phyloP scores from a whole-genome alignment of 192 early-diverging fungal genomes.

The Phycomyces nitens region DNA sequence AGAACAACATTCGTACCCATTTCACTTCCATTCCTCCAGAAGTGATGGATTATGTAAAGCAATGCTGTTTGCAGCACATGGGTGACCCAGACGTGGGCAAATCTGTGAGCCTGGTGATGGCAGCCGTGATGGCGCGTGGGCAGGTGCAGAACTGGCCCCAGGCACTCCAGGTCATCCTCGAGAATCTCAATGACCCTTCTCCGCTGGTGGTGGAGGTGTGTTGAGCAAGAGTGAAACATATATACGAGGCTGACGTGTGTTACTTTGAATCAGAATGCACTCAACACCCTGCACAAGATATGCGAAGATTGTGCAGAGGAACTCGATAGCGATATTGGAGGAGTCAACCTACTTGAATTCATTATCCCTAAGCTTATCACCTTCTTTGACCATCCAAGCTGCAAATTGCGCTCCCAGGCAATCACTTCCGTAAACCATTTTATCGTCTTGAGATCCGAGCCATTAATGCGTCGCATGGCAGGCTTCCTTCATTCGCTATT shows the following conservation, averaged over 20 bases:
- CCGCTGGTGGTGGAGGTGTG: constrained; percentile 74
- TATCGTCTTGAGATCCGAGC: constrained; percentile 71
- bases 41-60: constrained; percentile 41
- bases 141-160: constrained; percentile 80
- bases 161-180: constrained; percentile 72
- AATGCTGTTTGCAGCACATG: constrained; percentile 39
- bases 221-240: constrained; percentile 2
- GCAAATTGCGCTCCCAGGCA: constrained; percentile 75
- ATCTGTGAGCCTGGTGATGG: constrained; percentile 85
- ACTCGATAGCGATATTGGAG: constrained; percentile 71
- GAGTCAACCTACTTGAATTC: constrained; percentile 71
- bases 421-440: constrained; percentile 87
- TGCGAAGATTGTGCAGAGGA: constrained; percentile 90
- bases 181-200: constrained; percentile 69
- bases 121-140: constrained; percentile 74
- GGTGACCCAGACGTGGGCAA: constrained; percentile 76
- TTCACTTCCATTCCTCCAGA: constrained; percentile 53
- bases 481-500: constrained; percentile 78
- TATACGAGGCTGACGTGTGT: not conserved
- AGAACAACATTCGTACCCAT: constrained; percentile 74
- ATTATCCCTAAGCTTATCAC: constrained; percentile 90
- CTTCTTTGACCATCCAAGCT: constrained; percentile 75
- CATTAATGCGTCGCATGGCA: constrained; percentile 64
- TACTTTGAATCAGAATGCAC: constrained; percentile 57
- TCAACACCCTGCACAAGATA: constrained; percentile 87